Conservation (phyloP, 2,329 filamentous ascomycete species). For the Dendrostoma leiphaemia region DNA sequence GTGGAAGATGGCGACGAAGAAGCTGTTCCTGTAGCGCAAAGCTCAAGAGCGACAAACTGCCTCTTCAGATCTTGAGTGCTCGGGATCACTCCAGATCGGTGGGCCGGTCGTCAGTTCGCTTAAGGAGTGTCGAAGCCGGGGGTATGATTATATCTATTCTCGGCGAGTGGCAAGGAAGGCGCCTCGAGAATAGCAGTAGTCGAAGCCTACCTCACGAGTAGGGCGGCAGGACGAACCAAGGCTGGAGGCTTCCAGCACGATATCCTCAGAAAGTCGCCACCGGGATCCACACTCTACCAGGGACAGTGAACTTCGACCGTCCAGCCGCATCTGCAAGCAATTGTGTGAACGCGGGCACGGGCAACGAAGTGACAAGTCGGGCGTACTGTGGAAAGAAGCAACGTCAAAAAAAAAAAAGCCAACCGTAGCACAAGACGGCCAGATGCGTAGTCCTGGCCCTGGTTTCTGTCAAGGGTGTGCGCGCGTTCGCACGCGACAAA, state of each 20-base stretch:
- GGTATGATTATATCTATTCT: slow-evolving; percentile 17
- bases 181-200: slow-evolving; percentile 12
- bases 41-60: slow-evolving; percentile 14
- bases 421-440: slow-evolving; percentile 1
- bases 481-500: slow-evolving; percentile 7
- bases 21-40: slow-evolving; percentile 13
- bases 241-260: slow-evolving; percentile 13
- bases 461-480: slow-evolving; percentile 4
- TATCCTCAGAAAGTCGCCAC: slow-evolving; percentile 15
- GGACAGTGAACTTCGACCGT: slow-evolving; percentile 5
- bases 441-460: background rate
- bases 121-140: slow-evolving; percentile 6
- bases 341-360: slow-evolving; percentile 11
- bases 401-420: slow-evolving; percentile 1
- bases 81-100: slow-evolving; percentile 14
- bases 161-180: slow-evolving; percentile 11
- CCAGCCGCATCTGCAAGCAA: slow-evolving; percentile 14
- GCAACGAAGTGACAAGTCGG: slow-evolving; percentile 10
- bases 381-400: background rate
- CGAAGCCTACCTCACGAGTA: slow-evolving; percentile 15
- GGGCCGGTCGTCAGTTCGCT: background rate
- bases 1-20: slow-evolving; percentile 8
- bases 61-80: slow-evolving; percentile 12
- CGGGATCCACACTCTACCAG: slow-evolving; percentile 19
- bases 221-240: slow-evolving; percentile 14